Base-by-base conservation (phyloP, 2,329 filamentous ascomycete species). In the Domatiomyces catenatus region DNA sequence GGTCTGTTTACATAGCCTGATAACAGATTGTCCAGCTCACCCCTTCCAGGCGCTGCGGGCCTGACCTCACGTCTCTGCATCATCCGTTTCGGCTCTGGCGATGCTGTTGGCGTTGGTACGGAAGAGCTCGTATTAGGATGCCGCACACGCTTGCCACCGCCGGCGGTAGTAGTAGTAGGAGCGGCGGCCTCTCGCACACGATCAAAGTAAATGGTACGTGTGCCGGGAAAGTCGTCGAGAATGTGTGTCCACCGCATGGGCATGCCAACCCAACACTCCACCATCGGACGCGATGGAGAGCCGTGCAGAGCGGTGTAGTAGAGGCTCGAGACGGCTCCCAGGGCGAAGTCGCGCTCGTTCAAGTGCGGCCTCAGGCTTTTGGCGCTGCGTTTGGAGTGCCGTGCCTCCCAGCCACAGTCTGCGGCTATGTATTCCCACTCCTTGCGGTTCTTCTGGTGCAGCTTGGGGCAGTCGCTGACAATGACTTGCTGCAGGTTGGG, bases 401-500 rank as follows among this genome's bases (percentile, higher is more conserved):
- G 48, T 4, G 57, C 52, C 44, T 58, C 56, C 66, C 66, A 68
- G 7, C 64, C 65, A 48, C 60, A 52, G 8, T 52, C 47, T 19
- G 53, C 51, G 18, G 58, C 57, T n/a, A 51, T 18, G 5, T 46
- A 49, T 24, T 58, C 56, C 59, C 59, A 60, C 5, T 56, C 47
- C 36, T 45, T 45, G 49, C 55, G 24, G 52, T 59, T 54, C 52
- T 48, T 52, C 48, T 59, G 36, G 56, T 59, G 49, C 44, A 69
- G 53, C 5, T 52, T 49, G 2, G 56, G 57, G 48, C 67, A 70
- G 32, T 61, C 59, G 10, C 61, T 60, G 2, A 64, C 52, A 15
- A 70, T 53, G 18, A 71, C 53, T 12, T 62, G 47, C n/a, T 59
- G 60, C 20, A 72, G 51, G 7, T 61, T 60, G 2, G 67, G 67